Percentiles rank a stretch among this genome's conserved stretches.
Evolutionary conservation across 352 stramenopile genomes (phyloP).

Genomic region (Pythium sp.): DNA sequence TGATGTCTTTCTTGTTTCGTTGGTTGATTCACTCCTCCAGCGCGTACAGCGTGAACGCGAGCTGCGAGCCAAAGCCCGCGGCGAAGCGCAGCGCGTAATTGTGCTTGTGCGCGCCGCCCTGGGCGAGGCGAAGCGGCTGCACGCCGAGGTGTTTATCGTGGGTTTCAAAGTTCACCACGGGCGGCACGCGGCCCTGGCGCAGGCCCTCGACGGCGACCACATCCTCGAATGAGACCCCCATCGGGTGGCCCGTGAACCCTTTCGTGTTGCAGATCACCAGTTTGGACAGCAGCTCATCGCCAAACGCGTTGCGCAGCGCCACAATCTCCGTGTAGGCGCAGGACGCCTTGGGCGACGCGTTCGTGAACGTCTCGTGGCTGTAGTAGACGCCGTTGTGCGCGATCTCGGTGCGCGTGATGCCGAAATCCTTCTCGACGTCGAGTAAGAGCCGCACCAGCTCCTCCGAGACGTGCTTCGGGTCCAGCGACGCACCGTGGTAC

Average conservation of each 20-base stretch:
- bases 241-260: constrained; percentile 95
- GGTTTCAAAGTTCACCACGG: constrained; percentile 89
- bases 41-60: constrained; percentile 95
- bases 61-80: constrained; percentile 95
- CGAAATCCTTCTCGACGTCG: constrained; percentile 87
- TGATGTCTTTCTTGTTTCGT: background rate
- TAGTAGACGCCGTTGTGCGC: constrained; percentile 94
- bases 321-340: constrained; percentile 94
- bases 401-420: constrained; percentile 90
- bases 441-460: constrained; percentile 91
- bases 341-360: constrained; percentile 89
- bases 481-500: constrained; percentile 93
- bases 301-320: constrained; percentile 58
- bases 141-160: constrained; percentile 74
- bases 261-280: constrained; percentile 92
- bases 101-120: constrained; percentile 63
- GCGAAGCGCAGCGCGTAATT: constrained; percentile 95
- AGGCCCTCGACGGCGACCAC: constrained; percentile 92
- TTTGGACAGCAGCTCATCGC: constrained; percentile 64
- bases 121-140: constrained; percentile 49
- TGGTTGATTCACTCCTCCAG: constrained; percentile 30
- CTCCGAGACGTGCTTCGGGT: constrained; percentile 91
- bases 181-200: constrained; percentile 77
- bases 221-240: constrained; percentile 97
- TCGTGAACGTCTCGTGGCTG: constrained; percentile 96